Evolutionary conservation across 768 basidiomycete species (phyloP).

Genomic region (Mycena vulgaris): DNA sequence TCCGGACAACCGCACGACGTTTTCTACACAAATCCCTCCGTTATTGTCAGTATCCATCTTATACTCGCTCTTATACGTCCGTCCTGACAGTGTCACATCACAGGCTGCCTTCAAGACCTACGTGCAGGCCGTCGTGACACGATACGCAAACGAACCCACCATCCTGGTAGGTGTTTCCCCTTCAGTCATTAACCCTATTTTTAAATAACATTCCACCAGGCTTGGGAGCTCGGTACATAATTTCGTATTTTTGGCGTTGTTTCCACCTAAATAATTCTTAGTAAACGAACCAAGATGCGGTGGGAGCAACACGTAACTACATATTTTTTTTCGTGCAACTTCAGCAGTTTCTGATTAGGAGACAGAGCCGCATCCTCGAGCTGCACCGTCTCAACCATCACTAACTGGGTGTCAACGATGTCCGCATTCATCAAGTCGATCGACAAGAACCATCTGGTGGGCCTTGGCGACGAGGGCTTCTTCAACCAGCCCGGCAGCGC

Average conservation of each 20-base stretch:
- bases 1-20: conserved; percentile 62
- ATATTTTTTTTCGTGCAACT: conserved; percentile 36
- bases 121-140: conserved; percentile 62
- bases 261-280: conserved; percentile 11
- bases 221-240: conserved; percentile 53
- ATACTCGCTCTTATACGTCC: conserved; percentile 8
- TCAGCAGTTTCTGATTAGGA: conserved; percentile 1
- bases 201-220: conserved; percentile 14
- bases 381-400: conserved; percentile 68
- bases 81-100: conserved; percentile 46
- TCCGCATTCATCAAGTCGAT: conserved; percentile 76
- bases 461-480: conserved; percentile 77
- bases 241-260: background rate
- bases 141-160: conserved; percentile 70
- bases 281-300: conserved; percentile 31
- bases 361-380: conserved; percentile 49
- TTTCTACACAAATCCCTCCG: conserved; percentile 71
- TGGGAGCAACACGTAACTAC: conserved; percentile 31
- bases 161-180: conserved; percentile 62
- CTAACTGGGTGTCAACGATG: conserved; percentile 67
- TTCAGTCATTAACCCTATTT: conserved; percentile 5
- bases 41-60: conserved; percentile 55
- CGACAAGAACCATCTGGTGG: conserved; percentile 76
- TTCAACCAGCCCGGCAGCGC: conserved; percentile 68
- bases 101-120: conserved; percentile 67